Evolutionary conservation across 805 yeast species (phyloP).

Genomic region (Maudiozyma turicensis): DNA sequence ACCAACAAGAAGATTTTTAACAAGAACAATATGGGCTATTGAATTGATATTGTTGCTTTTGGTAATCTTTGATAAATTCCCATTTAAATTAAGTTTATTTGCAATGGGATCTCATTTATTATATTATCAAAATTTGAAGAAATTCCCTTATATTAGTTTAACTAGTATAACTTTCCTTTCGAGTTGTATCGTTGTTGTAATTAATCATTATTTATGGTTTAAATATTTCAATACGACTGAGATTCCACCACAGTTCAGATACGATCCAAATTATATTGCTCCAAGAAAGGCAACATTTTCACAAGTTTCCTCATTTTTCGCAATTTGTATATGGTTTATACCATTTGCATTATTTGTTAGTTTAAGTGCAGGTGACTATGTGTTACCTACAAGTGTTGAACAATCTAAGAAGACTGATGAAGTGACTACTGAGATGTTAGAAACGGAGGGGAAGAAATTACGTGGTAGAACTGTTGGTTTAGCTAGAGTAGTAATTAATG

Average conservation of each 20-base stretch:
- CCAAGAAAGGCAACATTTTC: conserved; percentile 71
- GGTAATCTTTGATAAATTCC: conserved; percentile 69
- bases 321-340: conserved; percentile 84
- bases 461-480: conserved; percentile 47
- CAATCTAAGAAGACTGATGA: conserved; percentile 23
- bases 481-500: conserved; percentile 57
- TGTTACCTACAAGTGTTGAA: conserved; percentile 49
- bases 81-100: conserved; percentile 55
- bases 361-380: conserved; percentile 82
- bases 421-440: conserved; percentile 19
- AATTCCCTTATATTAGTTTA: conserved; percentile 76
- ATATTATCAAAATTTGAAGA: conserved; percentile 66
- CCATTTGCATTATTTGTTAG: conserved; percentile 91
- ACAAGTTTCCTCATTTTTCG: conserved; percentile 93
- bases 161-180: conserved; percentile 60
- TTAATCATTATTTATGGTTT: conserved; percentile 88
- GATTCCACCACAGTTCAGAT: conserved; percentile 57
- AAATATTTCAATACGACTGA: conserved; percentile 59
- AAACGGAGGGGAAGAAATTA: conserved; percentile 22
- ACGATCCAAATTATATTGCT: conserved; percentile 48
- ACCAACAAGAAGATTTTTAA: conserved; percentile 63
- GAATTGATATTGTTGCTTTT: conserved; percentile 46
- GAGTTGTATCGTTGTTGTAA: conserved; percentile 61
- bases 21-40: conserved; percentile 53
- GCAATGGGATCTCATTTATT: conserved; percentile 62